Evolutionary conservation across 1,139 yeast genomes (phyloP), one percentile per base, ranked within the genome.

Genomic region (Geotrichum candidum): DNA sequence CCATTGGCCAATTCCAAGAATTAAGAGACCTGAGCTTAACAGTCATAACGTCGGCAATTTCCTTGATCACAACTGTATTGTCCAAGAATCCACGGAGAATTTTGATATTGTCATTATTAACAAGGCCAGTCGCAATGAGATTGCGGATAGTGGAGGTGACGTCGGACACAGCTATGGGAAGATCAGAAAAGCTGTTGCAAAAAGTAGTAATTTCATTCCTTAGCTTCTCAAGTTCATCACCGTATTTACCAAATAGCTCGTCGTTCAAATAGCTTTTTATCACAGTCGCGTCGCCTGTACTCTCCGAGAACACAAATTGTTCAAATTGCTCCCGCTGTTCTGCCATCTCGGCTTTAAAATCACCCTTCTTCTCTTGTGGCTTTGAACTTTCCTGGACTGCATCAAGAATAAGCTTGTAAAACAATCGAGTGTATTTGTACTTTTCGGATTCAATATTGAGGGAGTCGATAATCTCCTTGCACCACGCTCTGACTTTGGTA

Each of bases 1-100:
- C 61, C 1, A 23, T 18, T n/a, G 65, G 61, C 68, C 68, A 66
- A 3, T 48, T 31, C 66, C 67, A 66, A 51, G 61, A 58, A 11
- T 52, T 58, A 22, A 65, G 38, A 38, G 61, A 25, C n/a, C 60
- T 50, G 51, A 64, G 50, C 35, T 65, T 61, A 61, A 65, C 63
- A 35, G 60, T 64, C 31, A 66, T 23, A n/a, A 66, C 67, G 45
- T 65, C 66, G 7, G 62, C 51, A 11, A 66, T 60, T 38, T 66
- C 68, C 6, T 54, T 45, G 5, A 63, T 51, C 9, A 65, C 60
- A 2, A 48, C 48, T 3, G 56, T 13, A 54, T 65, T 63, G 25
- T 38, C 29, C 22, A 57, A 13, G 29, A 66, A 59, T 13, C 61
- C 63, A 10, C 58, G 59, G 38, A 66, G 58, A 15, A 61, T 50